Base-by-base conservation (phyloP, 768 basidiomycete species). In the Suillus plorans region DNA sequence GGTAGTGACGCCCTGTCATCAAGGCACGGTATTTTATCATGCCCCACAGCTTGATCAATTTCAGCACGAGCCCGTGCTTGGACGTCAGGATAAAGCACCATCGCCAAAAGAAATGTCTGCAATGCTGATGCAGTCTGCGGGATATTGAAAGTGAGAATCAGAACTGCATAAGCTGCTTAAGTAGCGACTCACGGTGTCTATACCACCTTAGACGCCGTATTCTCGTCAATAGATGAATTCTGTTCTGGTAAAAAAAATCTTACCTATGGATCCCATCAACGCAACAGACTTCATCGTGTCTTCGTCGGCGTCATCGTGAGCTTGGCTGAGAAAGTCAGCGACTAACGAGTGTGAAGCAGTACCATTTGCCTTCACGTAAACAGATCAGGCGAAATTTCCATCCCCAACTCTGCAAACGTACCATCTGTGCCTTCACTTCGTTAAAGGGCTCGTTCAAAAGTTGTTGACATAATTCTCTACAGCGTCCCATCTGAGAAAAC, bases 41-140 rank as follows among this genome's bases (percentile, higher is more conserved):
- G 66, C 0, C 68, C 31, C 5, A 67, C 71, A 2, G 72, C 50
- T 1, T 47, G 42, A 52, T 78, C 73, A 20, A 78, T 69, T 42
- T 77, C 77, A 2, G 65, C 69, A 50, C 75, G 76, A 0, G 74
- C 75, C 42, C 70, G 75, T 52, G 65, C 59, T 37, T 70, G 70
- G 5, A 68, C 68, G 12, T 75, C 68, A 16, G 75, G 76, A 60
- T 72, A 71, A 64, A 69, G 64, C 20, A 74, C 14, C 71, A 74
- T 74, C 20, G 71, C 73, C 71, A 76, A 61, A 60, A 72, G 52
- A 28, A 76, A 77, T 1, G 67, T 64, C 8, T 69, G 72, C 1
- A 37, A 37, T 37, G 10, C 36, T 2, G 36, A 10, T 37, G 9
- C 1, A 37, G 36, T 37, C 36, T 37, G 25, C 18, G 34, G 25